These are phyloP conservation scores for Phaeolepiota aurea DNA, from an alignment of 768 basidiomycete genomes.

Conservation along the genomic window DNA sequence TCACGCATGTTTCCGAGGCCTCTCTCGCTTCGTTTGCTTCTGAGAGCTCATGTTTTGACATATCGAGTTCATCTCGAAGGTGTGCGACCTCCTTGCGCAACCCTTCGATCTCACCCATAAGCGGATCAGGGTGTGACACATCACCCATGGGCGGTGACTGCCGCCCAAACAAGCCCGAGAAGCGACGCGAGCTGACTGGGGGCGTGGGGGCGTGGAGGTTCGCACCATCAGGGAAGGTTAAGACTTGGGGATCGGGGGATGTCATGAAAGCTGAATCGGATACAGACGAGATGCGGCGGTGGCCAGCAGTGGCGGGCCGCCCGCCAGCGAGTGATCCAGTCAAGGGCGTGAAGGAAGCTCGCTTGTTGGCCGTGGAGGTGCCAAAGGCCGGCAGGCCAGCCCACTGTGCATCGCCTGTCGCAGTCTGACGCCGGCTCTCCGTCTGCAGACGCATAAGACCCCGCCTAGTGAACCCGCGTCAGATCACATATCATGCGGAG, in stretches of 20 bases:
- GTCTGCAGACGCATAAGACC: constrained; percentile 83
- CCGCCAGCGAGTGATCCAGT: constrained; percentile 35
- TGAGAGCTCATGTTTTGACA: constrained; percentile 54
- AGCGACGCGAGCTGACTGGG: constrained; percentile 24
- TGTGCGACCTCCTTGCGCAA: constrained; percentile 52
- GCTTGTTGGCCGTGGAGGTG: constrained; percentile 50
- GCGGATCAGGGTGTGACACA: constrained; percentile 16
- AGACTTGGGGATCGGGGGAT: constrained; percentile 23
- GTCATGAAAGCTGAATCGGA: constrained; percentile 6
- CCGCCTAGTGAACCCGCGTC: constrained; percentile 43
- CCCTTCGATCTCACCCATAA: constrained; percentile 39
- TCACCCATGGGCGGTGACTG: constrained; percentile 34
- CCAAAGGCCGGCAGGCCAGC: constrained; percentile 26
- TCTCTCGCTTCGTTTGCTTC: constrained; percentile 81
- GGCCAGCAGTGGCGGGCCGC: constrained; percentile 35
- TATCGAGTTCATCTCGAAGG: constrained; percentile 53
- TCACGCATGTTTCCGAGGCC: constrained; percentile 81
- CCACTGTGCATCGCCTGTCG: constrained; percentile 47
- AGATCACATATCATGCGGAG: neutral
- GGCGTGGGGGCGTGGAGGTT: constrained; percentile 11
- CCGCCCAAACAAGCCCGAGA: constrained; percentile 49
- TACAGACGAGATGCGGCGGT: constrained; percentile 61
- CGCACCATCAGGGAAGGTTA: constrained; percentile 23
- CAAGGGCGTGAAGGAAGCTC: constrained; percentile 70
- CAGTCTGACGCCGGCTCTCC: constrained; percentile 61